Base-by-base conservation (phyloP, 805 yeast species). In the Ogataea angusta region DNA sequence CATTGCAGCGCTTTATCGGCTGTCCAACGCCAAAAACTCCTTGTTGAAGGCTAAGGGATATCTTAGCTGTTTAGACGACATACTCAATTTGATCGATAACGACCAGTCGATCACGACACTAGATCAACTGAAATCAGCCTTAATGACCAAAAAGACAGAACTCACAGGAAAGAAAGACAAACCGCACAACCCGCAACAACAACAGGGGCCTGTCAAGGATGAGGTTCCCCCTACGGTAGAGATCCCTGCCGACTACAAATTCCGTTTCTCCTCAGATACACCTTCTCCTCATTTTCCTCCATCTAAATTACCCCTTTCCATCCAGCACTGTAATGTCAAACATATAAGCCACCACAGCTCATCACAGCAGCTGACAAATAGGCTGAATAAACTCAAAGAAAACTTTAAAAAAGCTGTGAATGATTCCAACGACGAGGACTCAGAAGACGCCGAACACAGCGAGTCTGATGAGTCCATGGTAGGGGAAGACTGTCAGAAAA, bases 1-100 rank as follows among this genome's bases (percentile, higher is more conserved):
- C 6, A 85, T 82, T 19, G 82, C 89, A 12, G 73, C 81, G 10
- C 64, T 83, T 21, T 84, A 83, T 50, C 62, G 86, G 35, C 59
- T 80, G 5, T 75, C 86, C 7, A 78, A 75, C 46, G 71, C 73
- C 35, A 70, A 78, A 35, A 72, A 66, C 31, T 59, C 73, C 5
- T 50, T 78, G 18, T 54, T 73, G 8, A 69, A 68, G 36, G 69
- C 73, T 36, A 72, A 70, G 42, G 90, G 90, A 0, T 82, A 82
- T 51, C 53, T 80, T 30, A 76, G 75, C 23, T 80, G 85, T 50
- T 46, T 82, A 2, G 75, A 80, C 44, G 88, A 82, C 46, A 48
- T 82, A 2, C 29, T 57, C 3, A 16, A 44, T 1, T n/a, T 59
- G 8, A 29, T 61, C 10, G 56, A 57, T 4, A 43, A 34, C n/a